Conservation (phyloP, 1,284 basidiomycete species). For the Tremellales sp. region DNA sequence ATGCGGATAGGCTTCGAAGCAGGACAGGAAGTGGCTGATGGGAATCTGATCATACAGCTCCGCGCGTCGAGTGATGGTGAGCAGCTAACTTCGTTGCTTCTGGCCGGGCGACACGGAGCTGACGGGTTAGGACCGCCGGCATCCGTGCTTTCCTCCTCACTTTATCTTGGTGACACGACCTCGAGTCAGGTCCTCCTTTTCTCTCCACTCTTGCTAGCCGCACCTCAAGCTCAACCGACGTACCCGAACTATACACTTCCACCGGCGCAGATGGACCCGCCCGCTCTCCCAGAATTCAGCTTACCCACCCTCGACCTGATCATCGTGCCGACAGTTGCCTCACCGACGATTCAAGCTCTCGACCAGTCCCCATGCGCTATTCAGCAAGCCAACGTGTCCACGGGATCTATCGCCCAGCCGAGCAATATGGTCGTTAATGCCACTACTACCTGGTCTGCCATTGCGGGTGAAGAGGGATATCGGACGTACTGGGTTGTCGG, state of each 20-base stretch:
- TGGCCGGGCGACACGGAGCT: neutral
- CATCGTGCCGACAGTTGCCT: conserved; percentile 54
- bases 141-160: conserved; percentile 50
- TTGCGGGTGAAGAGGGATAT: conserved; percentile 34
- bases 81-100: conserved; percentile 1
- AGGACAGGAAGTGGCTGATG: conserved; percentile 22
- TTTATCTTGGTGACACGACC: conserved; percentile 71
- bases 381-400: conserved; percentile 15
- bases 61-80: conserved; percentile 18
- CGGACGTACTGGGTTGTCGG: conserved; percentile 28
- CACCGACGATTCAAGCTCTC: conserved; percentile 41
- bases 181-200: conserved; percentile 69
- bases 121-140: conserved; percentile 52
- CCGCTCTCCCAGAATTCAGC: neutral
- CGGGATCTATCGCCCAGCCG: conserved; percentile 13
- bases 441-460: conserved; percentile 21
- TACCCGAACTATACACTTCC: conserved; percentile 81
- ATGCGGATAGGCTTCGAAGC: conserved; percentile 33
- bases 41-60: conserved; percentile 22
- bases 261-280: conserved; percentile 53
- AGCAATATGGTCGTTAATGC: conserved; percentile 14
- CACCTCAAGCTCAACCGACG: conserved; percentile 49
- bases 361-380: conserved; percentile 49
- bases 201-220: conserved; percentile 58
- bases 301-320: conserved; percentile 46